Conservation (phyloP, 768 basidiomycete species). For the Mrakia frigida region DNA sequence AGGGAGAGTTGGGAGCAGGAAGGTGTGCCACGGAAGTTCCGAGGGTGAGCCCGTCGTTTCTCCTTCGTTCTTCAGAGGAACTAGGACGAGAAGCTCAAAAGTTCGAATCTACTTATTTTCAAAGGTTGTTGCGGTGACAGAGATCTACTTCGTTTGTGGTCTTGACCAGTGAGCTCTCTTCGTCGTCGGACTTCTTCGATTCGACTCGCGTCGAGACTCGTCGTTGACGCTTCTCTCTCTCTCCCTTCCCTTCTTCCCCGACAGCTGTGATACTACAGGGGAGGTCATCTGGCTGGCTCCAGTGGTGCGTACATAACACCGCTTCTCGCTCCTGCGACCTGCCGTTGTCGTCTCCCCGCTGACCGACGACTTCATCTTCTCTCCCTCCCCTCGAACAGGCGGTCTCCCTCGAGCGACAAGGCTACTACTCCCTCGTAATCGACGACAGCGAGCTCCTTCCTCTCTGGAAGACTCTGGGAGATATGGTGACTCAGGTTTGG, state of each 20-base stretch:
- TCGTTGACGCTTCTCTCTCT: not conserved
- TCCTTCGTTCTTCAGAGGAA: not conserved
- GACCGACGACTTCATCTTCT: not conserved
- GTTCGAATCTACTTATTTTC: not conserved
- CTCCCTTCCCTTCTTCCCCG: not conserved
- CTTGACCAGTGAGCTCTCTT: not conserved
- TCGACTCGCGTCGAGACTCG: not conserved
- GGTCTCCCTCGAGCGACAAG: not conserved
- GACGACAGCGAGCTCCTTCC: not conserved
- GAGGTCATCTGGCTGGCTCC: not conserved
- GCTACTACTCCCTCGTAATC: not conserved
- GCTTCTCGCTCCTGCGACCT: not conserved
- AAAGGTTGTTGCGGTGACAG: not conserved
- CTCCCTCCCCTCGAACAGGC: not conserved
- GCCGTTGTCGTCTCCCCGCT: not conserved
- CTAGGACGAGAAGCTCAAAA: no score
- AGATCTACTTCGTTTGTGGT: not conserved
- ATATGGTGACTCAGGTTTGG: not conserved
- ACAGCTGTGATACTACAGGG: not conserved
- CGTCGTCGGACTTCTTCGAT: not conserved
- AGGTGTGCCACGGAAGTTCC: not conserved
- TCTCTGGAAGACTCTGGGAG: not conserved
- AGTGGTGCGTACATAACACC: not conserved
- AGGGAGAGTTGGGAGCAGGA: not conserved
- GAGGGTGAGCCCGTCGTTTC: not conserved